Conservation (phyloP, 2,329 filamentous ascomycete genomes). For the Colletotrichum sp. region DNA sequence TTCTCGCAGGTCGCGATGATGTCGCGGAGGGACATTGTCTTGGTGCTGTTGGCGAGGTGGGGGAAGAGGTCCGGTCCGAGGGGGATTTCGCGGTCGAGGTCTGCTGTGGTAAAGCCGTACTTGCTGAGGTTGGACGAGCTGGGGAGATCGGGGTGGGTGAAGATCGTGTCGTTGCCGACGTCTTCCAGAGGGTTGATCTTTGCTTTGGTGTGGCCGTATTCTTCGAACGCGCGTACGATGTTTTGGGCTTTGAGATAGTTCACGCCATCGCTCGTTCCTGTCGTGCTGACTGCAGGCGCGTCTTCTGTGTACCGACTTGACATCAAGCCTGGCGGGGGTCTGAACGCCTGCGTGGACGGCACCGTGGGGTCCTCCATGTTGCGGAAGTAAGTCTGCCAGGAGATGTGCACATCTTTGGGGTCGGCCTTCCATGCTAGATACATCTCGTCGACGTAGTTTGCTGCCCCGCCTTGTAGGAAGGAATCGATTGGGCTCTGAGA, state of each 20-base stretch:
- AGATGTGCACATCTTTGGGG: constrained; percentile 90
- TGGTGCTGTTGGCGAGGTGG: constrained; percentile 85
- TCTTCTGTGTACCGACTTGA: constrained; percentile 77
- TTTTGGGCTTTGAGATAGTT: constrained; percentile 98
- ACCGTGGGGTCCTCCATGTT: constrained; percentile 99
- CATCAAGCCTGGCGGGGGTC: constrained; percentile 89
- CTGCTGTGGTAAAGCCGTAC: constrained; percentile 93
- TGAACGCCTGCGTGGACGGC: constrained; percentile 96
- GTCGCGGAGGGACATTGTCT: constrained; percentile 93
- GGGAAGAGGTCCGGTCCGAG: constrained; percentile 94
- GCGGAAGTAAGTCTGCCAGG: constrained; percentile 99
- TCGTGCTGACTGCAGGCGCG: constrained; percentile 69
- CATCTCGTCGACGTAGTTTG: constrained; percentile 99
- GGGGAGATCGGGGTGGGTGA: constrained; percentile 71
- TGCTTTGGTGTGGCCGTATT: constrained; percentile 96
- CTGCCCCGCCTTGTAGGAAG: constrained; percentile 94
- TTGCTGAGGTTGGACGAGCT: constrained; percentile 91
- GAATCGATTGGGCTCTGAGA: constrained; percentile 61
- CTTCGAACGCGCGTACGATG: constrained; percentile 95
- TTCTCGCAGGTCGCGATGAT: constrained; percentile 92
- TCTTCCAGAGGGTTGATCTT: constrained; percentile 96
- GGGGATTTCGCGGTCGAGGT: constrained; percentile 88
- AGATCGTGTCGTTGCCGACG: too few relatives aligned
- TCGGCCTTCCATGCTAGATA: constrained; percentile 96
- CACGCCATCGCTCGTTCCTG: constrained; percentile 76